phyloP scores from a whole-genome alignment of 2,329 filamentous ascomycete genomes.

The Myriangium duriaei region DNA sequence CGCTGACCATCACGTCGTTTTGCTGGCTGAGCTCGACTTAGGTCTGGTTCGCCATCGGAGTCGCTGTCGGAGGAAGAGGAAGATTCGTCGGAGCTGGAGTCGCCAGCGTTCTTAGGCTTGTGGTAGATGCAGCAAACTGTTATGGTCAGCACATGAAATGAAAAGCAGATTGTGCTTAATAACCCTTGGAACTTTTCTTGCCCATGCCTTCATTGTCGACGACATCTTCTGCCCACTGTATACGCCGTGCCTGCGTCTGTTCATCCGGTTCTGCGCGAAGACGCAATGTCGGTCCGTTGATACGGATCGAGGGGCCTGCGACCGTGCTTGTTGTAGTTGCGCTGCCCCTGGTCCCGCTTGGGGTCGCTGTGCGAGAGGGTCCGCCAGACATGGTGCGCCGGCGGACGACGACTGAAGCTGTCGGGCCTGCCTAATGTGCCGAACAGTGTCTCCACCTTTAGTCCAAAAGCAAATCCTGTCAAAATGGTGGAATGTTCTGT shows the following conservation, averaged over 20 bases:
- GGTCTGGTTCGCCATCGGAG: slow-evolving; percentile 44
- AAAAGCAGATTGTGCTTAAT: slow-evolving; percentile 10
- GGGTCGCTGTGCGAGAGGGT: slow-evolving; percentile 14
- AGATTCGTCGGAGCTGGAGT: slow-evolving; percentile 60
- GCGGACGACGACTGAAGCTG: too few species aligned
- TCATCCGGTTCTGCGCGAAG: slow-evolving; percentile 30
- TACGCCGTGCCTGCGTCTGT: slow-evolving; percentile 42
- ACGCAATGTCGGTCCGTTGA: slow-evolving; percentile 21
- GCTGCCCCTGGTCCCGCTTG: slow-evolving; percentile 18
- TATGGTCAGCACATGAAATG: neutral
- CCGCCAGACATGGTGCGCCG: neutral
- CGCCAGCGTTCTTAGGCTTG: slow-evolving; percentile 65
- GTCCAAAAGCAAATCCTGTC: too few species aligned
- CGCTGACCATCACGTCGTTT: slow-evolving; percentile 10
- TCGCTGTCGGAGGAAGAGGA: slow-evolving; percentile 40
- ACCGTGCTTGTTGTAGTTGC: slow-evolving; percentile 21
- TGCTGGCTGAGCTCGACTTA: slow-evolving; percentile 31
- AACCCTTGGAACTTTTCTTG: slow-evolving; percentile 88
- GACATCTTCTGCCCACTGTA: slow-evolving; percentile 87
- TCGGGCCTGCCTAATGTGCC: too few species aligned
- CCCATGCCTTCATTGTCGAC: slow-evolving; percentile 92
- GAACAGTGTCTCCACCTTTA: too few species aligned
- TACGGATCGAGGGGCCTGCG: slow-evolving; percentile 13
- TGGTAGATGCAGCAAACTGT: slow-evolving; percentile 99
- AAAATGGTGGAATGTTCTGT: too few species aligned